These are phyloP conservation scores for Tulasnella sp. DNA, from an alignment of 768 basidiomycete species.

Conservation along the genomic window DNA sequence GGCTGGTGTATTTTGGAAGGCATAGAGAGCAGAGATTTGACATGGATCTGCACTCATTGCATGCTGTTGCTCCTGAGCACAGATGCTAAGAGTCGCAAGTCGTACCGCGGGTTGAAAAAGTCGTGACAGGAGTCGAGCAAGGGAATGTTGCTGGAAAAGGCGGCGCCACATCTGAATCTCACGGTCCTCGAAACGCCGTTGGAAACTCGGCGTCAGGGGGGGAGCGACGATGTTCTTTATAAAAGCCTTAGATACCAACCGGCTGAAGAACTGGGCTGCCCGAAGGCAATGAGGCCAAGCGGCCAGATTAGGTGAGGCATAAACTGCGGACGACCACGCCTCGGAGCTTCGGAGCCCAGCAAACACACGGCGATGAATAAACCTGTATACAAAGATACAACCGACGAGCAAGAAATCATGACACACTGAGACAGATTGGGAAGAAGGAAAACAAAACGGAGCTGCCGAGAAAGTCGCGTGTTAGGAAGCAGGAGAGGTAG, in stretches of 20 bases:
- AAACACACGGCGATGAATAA: background rate
- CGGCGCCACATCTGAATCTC: background rate
- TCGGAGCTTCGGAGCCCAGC: background rate
- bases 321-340: background rate
- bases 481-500: background rate
- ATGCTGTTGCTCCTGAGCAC: slow-evolving; percentile 1
- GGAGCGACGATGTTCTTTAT: background rate
- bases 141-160: background rate
- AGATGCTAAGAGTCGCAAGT: background rate
- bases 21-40: background rate
- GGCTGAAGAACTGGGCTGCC: background rate
- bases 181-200: background rate
- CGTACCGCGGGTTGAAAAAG: background rate
- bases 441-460: background rate
- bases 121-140: background rate
- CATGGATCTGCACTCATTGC: background rate
- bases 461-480: background rate
- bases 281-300: background rate
- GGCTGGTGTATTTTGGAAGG: background rate
- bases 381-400: slow-evolving; percentile 1
- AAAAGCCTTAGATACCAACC: background rate
- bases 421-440: background rate
- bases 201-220: background rate
- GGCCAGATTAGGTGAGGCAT: background rate
- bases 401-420: background rate